phyloP scores from a whole-genome alignment of 1,284 basidiomycete genomes.

The Naganishia cerealis region DNA sequence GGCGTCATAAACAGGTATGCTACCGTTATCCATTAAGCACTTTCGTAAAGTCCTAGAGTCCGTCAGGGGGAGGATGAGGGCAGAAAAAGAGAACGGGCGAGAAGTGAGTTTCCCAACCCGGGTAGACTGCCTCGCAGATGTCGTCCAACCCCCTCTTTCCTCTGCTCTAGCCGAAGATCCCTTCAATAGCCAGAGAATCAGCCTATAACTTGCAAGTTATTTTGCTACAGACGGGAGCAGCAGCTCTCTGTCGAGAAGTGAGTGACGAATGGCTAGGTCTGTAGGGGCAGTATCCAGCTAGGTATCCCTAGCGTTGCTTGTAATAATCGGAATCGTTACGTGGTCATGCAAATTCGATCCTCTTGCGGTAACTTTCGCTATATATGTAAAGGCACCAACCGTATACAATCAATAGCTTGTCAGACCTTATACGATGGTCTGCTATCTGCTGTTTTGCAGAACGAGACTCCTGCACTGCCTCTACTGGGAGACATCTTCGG shows the following conservation, averaged over 20 bases:
- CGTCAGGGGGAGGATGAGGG: constrained; percentile 57
- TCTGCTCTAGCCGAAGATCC: constrained; percentile 51
- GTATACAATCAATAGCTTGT: too few relatives aligned
- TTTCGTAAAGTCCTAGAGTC: constrained; percentile 73
- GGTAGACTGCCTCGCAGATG: constrained; percentile 7
- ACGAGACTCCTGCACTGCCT: too few relatives aligned
- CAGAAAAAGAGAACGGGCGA: constrained; percentile 28
- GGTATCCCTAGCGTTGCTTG: too few relatives aligned
- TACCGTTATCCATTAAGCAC: constrained; percentile 75
- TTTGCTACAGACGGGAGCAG: constrained; percentile 46
- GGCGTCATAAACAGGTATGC: constrained; percentile 61
- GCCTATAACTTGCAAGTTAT: constrained; percentile 85
- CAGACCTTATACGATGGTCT: too few relatives aligned
- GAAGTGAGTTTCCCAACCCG: constrained; percentile 32
- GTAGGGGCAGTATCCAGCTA: neutral
- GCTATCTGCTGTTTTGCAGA: too few relatives aligned
- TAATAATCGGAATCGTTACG: too few relatives aligned
- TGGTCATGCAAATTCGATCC: too few relatives aligned
- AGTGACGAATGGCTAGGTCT: constrained; percentile 30
- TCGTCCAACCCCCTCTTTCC: constrained; percentile 37
- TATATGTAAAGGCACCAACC: neutral
- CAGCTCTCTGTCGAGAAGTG: constrained; percentile 22
- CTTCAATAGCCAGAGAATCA: constrained; percentile 64
- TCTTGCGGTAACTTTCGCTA: too few relatives aligned
- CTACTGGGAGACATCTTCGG: too few relatives aligned